Percentiles rank a stretch among this genome's conserved stretches.
Evolutionary conservation across 768 basidiomycete species (phyloP).

Genomic region (Tulasnella sp.): DNA sequence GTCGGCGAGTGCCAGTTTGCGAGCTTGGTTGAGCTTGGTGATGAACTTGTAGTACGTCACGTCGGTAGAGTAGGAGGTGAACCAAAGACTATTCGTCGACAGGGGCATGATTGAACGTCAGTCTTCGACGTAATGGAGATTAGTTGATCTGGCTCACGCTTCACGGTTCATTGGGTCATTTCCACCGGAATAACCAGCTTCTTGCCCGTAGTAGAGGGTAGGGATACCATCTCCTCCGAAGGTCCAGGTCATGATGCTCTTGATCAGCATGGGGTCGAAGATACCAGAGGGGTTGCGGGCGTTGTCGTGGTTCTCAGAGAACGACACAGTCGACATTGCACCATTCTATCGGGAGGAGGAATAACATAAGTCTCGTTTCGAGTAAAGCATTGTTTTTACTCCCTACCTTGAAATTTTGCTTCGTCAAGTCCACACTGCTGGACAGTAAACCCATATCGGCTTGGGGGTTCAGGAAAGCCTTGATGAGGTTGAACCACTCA

Average conservation of each 20-base stretch:
- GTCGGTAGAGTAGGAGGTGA: constrained; percentile 33
- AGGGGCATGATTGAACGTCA: not conserved
- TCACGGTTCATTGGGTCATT: constrained; percentile 45
- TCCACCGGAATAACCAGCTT: constrained; percentile 44
- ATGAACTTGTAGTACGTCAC: constrained; percentile 34
- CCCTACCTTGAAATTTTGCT: constrained; percentile 17
- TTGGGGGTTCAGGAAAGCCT: constrained; percentile 27
- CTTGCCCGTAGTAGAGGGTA: constrained; percentile 45
- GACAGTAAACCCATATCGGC: not conserved
- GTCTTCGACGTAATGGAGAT: not conserved
- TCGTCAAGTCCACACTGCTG: not conserved
- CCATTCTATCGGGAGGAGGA: not conserved
- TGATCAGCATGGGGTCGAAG: constrained; percentile 40
- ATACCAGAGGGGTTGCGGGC: constrained; percentile 37
- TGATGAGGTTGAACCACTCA: constrained; percentile 22
- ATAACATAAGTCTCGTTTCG: not conserved
- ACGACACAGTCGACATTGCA: constrained; percentile 35
- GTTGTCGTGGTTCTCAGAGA: constrained; percentile 40
- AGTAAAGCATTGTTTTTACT: no score
- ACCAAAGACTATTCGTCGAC: constrained; percentile 29
- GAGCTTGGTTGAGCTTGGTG: constrained; percentile 33
- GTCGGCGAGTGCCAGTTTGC: constrained; percentile 31
- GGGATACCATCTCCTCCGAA: constrained; percentile 47
- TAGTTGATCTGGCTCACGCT: constrained; percentile 21
- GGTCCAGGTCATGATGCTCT: constrained; percentile 46